phyloP scores from a whole-genome alignment of 768 basidiomycete species.

The Ephemerocybe angulata region DNA sequence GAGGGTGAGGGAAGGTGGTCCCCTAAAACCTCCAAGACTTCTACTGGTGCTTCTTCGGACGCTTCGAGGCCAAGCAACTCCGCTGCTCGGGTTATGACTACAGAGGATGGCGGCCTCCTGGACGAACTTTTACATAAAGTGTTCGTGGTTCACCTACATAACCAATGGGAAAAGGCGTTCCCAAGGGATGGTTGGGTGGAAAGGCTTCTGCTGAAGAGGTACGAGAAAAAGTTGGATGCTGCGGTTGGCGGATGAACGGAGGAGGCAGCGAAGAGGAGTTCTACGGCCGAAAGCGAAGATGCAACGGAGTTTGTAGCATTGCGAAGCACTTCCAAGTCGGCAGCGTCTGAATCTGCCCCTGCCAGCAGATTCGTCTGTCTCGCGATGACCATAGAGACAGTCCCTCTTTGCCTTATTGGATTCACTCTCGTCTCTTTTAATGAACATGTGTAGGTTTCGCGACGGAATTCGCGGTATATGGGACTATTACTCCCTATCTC shows the following conservation, averaged over 20 bases:
- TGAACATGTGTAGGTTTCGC: no score
- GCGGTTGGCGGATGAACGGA: neutral
- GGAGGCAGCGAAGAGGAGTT: neutral
- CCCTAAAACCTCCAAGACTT: neutral
- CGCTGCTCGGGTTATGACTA: constrained; percentile 27
- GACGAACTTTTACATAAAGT: constrained; percentile 64
- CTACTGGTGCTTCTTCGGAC: neutral
- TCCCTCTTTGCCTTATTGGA: no score
- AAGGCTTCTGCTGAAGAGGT: constrained; percentile 63
- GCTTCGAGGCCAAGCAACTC: neutral
- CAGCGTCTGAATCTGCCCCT: neutral
- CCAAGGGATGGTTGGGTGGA: constrained; percentile 86
- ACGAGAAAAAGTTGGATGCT: constrained; percentile 40
- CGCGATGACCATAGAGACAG: no score
- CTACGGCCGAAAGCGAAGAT: neutral
- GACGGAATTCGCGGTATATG: neutral
- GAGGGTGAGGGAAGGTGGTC: constrained; percentile 36
- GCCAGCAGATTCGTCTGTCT: no score
- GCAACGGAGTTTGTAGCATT: no score
- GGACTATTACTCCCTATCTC: neutral
- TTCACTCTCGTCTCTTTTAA: no score
- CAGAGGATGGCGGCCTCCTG: constrained; percentile 59
- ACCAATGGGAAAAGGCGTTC: constrained; percentile 91
- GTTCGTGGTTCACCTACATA: constrained; percentile 90
- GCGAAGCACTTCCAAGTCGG: no score